phyloP scores from a whole-genome alignment of 2,329 filamentous ascomycete genomes.

The Chaetomium strumarium region DNA sequence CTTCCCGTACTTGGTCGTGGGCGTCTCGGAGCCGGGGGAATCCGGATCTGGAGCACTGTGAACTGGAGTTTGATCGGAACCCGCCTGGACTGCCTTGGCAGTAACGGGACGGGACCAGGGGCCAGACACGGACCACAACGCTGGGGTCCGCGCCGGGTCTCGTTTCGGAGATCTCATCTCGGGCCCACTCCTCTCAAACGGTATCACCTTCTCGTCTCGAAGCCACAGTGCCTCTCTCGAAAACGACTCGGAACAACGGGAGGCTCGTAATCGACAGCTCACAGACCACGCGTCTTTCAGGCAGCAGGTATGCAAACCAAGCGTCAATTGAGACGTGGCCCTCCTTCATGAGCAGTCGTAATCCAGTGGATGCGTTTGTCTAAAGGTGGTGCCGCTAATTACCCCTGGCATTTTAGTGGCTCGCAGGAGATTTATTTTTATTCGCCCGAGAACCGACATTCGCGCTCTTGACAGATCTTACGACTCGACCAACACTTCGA shows the following conservation, averaged over 20 bases:
- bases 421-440: slow-evolving; percentile 20
- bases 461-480: slow-evolving; percentile 26
- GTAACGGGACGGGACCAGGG: slow-evolving; percentile 12
- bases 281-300: slow-evolving; percentile 13
- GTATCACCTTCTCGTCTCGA: background rate
- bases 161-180: slow-evolving; percentile 17
- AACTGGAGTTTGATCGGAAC: slow-evolving; percentile 6
- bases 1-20: slow-evolving; percentile 5
- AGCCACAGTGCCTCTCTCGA: background rate
- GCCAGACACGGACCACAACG: slow-evolving; percentile 1
- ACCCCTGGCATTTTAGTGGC: slow-evolving; percentile 10
- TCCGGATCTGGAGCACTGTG: slow-evolving; percentile 11
- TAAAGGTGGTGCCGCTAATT: background rate
- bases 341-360: background rate
- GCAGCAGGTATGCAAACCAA: slow-evolving; percentile 15
- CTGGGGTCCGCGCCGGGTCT: slow-evolving; percentile 8
- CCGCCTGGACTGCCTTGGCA: background rate
- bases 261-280: slow-evolving; percentile 10
- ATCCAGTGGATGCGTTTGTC: slow-evolving; percentile 2
- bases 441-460: slow-evolving; percentile 15
- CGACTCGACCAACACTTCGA: slow-evolving; percentile 2
- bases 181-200: slow-evolving; percentile 10
- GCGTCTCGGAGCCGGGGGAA: slow-evolving; percentile 9
- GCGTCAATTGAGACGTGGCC: background rate
- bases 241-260: slow-evolving; percentile 2